A percentile compares a stretch with the other conserved stretches of the same genome.
Conservation (phyloP, 306 rosid species). For the Cucurbita argyrosperma region DNA sequence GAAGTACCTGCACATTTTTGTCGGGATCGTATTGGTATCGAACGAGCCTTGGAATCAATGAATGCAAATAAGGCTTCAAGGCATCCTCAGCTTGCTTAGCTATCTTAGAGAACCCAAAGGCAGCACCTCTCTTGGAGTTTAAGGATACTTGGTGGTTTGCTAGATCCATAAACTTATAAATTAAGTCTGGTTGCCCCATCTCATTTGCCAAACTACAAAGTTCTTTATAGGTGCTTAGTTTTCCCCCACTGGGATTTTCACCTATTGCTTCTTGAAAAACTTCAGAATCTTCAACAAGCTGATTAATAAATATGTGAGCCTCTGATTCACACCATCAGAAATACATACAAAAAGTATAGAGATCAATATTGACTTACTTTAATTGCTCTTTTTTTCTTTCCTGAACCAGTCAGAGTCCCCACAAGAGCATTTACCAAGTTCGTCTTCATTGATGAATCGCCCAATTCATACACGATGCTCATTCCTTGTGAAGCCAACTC, state of each 20-base stretch:
- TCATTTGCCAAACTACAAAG: conserved; percentile 91
- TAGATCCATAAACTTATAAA: conserved; percentile 94
- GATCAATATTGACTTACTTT: conserved; percentile 41
- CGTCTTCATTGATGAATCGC: conserved; percentile 71
- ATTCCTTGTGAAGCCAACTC: conserved; percentile 98
- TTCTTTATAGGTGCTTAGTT: conserved; percentile 86
- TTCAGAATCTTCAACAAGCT: conserved; percentile 91
- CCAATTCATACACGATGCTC: conserved; percentile 97
- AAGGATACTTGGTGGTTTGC: conserved; percentile 89
- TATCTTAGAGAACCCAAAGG: conserved; percentile 95
- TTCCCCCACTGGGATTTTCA: conserved; percentile 68
- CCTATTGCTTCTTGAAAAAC: conserved; percentile 87
- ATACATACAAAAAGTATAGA: not conserved
- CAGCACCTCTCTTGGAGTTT: conserved; percentile 90
- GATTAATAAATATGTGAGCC: conserved; percentile 13
- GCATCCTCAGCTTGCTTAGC: conserved; percentile 96
- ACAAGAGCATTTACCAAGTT: conserved; percentile 86
- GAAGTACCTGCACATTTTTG: conserved; percentile 82
- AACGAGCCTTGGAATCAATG: conserved; percentile 82
- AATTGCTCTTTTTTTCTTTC: conserved; percentile 84
- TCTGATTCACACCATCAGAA: not conserved
- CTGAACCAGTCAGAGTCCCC: conserved; percentile 70
- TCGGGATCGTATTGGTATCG: conserved; percentile 99
- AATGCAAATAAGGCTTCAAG: conserved; percentile 61
- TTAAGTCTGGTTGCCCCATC: conserved; percentile 97